Percentiles rank a stretch among this genome's conserved stretches.
Conservation (phyloP, 768 basidiomycete species). For the Boletellus emodensis region DNA sequence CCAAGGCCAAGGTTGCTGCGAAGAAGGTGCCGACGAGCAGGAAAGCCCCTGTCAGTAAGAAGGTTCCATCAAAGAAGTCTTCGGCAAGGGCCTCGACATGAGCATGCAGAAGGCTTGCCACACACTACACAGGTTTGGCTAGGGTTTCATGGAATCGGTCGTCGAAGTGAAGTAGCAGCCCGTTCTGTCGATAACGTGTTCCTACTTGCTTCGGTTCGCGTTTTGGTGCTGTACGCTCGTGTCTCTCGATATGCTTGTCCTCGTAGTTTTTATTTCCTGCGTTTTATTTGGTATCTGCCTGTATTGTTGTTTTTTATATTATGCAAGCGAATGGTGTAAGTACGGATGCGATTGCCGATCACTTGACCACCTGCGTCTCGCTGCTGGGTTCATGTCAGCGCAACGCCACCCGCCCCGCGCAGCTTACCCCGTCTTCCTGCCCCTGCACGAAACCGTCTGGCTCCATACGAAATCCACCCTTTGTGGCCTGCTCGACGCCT, state of each 20-base stretch:
- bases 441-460: slow-evolving; percentile 53
- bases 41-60: slow-evolving; percentile 26
- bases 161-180: not conserved
- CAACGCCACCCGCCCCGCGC: slow-evolving; percentile 38
- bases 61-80: slow-evolving; percentile 16
- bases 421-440: slow-evolving; percentile 67
- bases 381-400: slow-evolving; percentile 22
- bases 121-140: not conserved
- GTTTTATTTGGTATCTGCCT: slow-evolving; percentile 27
- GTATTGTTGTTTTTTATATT: slow-evolving; percentile 24
- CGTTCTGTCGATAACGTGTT: slow-evolving; percentile 2
- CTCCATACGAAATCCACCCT: slow-evolving; percentile 59
- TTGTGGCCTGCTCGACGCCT: slow-evolving; percentile 64
- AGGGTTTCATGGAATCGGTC: not conserved
- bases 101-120: not conserved
- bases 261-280: slow-evolving; percentile 16
- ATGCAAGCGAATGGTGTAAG: slow-evolving; percentile 4
- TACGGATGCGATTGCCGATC: slow-evolving; percentile 5
- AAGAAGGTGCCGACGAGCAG: slow-evolving; percentile 33
- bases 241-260: slow-evolving; percentile 28
- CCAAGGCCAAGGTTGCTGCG: slow-evolving; percentile 30
- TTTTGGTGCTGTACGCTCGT: slow-evolving; percentile 25
- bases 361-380: not conserved
- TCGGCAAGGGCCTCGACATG: slow-evolving; percentile 18
- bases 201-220: slow-evolving; percentile 9